These are phyloP conservation scores for Asclepias syriaca DNA, from an alignment of 257 asterid genomes.

Conservation along the genomic window DNA sequence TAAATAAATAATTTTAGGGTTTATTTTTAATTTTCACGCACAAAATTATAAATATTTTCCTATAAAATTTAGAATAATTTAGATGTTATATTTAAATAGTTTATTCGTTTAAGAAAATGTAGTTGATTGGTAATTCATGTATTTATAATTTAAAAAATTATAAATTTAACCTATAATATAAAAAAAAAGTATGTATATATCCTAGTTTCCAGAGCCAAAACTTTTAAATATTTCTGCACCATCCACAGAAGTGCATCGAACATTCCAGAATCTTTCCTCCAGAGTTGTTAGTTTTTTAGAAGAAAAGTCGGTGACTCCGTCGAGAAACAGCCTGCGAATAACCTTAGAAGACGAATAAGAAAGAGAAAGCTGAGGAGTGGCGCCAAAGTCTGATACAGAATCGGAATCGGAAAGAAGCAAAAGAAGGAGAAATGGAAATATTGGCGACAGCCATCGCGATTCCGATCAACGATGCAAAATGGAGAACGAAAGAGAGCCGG, in stretches of 20 bases:
- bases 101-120: too few species aligned
- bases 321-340: conserved; percentile 13
- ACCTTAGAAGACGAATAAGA: conserved; percentile 13
- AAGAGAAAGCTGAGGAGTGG: conserved; percentile 19
- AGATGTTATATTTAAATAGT: too few species aligned
- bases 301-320: conserved; percentile 6
- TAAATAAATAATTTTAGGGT: too few species aligned
- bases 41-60: too few species aligned
- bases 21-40: too few species aligned
- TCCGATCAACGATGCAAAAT: conserved; percentile 5
- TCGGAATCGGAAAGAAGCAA: conserved; percentile 25
- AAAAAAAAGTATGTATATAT: too few species aligned
- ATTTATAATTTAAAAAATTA: too few species aligned
- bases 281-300: conserved; percentile 28
- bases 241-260: conserved; percentile 53
- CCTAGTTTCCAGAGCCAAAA: too few species aligned
- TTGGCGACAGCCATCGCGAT: conserved; percentile 48
- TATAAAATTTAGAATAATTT: too few species aligned
- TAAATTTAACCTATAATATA: too few species aligned
- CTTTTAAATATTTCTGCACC: conserved; percentile 41
- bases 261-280: conserved; percentile 15
- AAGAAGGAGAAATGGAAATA: conserved; percentile 36
- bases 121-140: too few species aligned
- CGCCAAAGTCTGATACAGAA: conserved; percentile 9
- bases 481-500: background rate